These are phyloP conservation scores for Wallacemonas sp. DNA, from an alignment of 208 protist genomes.

Conservation along the genomic window DNA sequence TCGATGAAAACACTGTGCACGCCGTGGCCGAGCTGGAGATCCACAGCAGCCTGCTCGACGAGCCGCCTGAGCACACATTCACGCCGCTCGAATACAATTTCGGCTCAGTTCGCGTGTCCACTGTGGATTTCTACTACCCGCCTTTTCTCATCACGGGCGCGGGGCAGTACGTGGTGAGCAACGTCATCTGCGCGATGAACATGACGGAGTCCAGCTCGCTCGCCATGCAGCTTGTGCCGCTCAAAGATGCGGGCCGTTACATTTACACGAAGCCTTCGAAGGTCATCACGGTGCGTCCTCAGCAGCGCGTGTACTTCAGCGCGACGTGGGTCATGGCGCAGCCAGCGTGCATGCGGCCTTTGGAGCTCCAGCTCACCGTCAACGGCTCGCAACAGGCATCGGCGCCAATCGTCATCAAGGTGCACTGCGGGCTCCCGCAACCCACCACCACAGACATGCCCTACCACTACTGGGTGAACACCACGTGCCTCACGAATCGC, in stretches of 20 bases:
- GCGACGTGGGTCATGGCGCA: conserved; percentile 68
- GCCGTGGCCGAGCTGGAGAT: conserved; percentile 73
- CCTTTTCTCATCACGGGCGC: conserved; percentile 67
- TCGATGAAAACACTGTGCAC: conserved; percentile 76
- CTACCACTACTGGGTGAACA: conserved; percentile 90
- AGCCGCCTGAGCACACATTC: conserved; percentile 52
- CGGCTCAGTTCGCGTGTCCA: conserved; percentile 79
- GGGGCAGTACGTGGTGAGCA: conserved; percentile 83
- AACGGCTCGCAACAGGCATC: conserved; percentile 73
- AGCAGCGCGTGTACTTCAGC: conserved; percentile 87
- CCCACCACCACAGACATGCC: conserved; percentile 51
- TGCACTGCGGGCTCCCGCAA: conserved; percentile 70
- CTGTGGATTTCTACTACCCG: conserved; percentile 83
- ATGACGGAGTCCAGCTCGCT: conserved; percentile 82
- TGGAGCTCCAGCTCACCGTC: conserved; percentile 74
- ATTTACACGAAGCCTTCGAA: conserved; percentile 65
- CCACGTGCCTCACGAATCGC: conserved; percentile 74
- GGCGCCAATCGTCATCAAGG: conserved; percentile 71
- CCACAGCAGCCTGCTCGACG: conserved; percentile 59
- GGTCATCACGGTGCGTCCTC: conserved; percentile 82
- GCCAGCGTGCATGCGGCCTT: conserved; percentile 51
- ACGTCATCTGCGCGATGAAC: conserved; percentile 87
- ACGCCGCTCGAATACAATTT: conserved; percentile 85
- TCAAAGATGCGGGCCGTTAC: conserved; percentile 50
- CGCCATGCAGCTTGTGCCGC: conserved; percentile 81